These are phyloP conservation scores for Nannochloris sp. DNA, from an alignment of 139 green algal genomes.

Conservation along the genomic window DNA sequence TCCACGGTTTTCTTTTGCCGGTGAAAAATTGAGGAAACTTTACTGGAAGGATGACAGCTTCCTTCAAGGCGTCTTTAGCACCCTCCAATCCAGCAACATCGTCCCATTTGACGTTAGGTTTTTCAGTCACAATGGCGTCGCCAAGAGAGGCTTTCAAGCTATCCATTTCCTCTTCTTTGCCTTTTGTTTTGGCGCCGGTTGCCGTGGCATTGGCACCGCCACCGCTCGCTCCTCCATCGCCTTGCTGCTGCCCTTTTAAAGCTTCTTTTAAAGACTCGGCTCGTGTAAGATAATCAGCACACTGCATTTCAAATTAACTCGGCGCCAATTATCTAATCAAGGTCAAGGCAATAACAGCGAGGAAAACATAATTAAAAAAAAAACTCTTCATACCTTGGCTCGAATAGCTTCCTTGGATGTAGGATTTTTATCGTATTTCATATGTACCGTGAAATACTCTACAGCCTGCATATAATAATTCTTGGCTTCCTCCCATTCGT, in stretches of 20 bases:
- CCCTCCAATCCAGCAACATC: constrained; percentile 95
- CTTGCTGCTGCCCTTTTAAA: constrained; percentile 2
- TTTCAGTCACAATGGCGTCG: constrained; percentile 80
- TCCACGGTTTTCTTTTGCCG: constrained; percentile 97
- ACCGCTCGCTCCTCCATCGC: background rate
- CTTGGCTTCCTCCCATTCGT: constrained; percentile 55
- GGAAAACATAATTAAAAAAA: background rate
- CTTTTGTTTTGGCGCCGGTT: constrained; percentile 12
- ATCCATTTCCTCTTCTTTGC: constrained; percentile 60
- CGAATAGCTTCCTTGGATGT: constrained; percentile 53
- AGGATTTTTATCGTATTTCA: constrained; percentile 92
- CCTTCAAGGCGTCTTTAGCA: constrained; percentile 96
- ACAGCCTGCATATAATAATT: constrained; percentile 55
- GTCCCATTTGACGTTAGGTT: constrained; percentile 95
- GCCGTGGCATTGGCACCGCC: constrained; percentile 15
- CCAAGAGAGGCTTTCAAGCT: constrained; percentile 71
- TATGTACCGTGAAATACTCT: constrained; percentile 63
- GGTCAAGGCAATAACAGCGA: background rate
- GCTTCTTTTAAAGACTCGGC: constrained; percentile 86
- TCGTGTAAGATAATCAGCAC: constrained; percentile 87
- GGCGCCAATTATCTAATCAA: too few species aligned
- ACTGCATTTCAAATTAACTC: constrained; percentile 43
- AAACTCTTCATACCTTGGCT: constrained; percentile 46
- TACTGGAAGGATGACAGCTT: constrained; percentile 98
- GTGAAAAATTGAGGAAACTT: constrained; percentile 99